Conservation (phyloP, 192 early-diverging fungal genomes). For the Linnemannia exigua region DNA sequence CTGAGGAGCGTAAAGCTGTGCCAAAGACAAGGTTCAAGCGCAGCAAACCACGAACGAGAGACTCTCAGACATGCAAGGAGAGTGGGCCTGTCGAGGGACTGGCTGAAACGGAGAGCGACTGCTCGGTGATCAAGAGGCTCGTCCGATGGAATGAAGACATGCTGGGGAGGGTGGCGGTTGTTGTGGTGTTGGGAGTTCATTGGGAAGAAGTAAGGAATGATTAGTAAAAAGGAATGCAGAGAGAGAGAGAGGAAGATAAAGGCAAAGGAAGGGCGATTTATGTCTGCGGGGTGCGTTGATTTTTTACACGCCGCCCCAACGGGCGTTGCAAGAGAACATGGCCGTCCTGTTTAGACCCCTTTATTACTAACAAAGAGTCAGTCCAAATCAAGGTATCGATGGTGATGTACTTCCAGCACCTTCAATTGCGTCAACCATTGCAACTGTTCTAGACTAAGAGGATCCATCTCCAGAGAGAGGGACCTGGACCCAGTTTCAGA, state of each 20-base stretch:
- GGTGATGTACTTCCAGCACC: background rate
- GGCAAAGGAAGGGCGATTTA: background rate
- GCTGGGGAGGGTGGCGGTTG: background rate
- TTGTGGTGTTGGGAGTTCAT: background rate
- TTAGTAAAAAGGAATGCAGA: background rate
- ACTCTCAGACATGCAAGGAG: conserved; percentile 11
- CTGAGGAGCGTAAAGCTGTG: conserved; percentile 21
- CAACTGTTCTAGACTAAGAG: background rate
- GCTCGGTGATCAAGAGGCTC: background rate
- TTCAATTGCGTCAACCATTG: background rate
- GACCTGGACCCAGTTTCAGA: background rate
- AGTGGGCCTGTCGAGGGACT: background rate
- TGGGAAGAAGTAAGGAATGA: background rate
- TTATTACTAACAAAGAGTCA: background rate
- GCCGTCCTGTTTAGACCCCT: background rate
- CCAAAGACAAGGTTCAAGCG: conserved; percentile 19
- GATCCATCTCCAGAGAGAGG: background rate
- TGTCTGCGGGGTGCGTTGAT: background rate
- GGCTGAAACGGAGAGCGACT: background rate
- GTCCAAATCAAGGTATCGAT: background rate
- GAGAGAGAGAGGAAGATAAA: background rate
- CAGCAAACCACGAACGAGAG: conserved; percentile 14
- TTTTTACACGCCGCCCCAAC: background rate
- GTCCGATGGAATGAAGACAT: background rate
- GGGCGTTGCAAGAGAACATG: background rate